Base-by-base conservation (phyloP, 1,284 basidiomycete genomes). In the Coriolopsis trogii region DNA sequence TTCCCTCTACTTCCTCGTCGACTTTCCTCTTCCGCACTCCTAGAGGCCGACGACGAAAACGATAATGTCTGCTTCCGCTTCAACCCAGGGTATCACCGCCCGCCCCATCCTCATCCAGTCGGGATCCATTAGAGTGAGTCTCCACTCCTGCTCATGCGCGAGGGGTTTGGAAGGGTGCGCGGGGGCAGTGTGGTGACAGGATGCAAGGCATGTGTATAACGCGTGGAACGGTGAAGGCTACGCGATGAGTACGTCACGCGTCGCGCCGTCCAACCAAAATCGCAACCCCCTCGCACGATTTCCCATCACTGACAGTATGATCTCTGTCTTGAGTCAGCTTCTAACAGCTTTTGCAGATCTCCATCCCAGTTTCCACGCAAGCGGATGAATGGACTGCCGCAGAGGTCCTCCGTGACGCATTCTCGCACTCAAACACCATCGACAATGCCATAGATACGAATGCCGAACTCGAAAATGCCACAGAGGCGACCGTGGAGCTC, bases 371-470 rank as follows among this genome's bases (percentile, higher is more conserved):
- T 56, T 87, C 91, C 41, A 86, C 89, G 16, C 76, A 78, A 33
- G 65, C 76, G 58, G 82, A 92, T 67, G 85, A 93, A 70, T 95
- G 93, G 93, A 90, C 93, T 64, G 81, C 85, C 45, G 92, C 92
- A 49, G 91, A 94, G 71, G 85, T 93, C 63, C 81, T 95, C 56
- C 80, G 89, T 67, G 92, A 95, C 64, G 90, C 93, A 60, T 95
- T 95, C 69, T 73, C 79, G 53, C 84, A 91, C 68, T 73, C 79
- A 49, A 81, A 89, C 65, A 74, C 77, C 43, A 75, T 76, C 64
- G 52, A 77, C 65, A 79, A 85, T 68, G 73, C 77, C 53, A 70
- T 79, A 65, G 78, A 82, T 63, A 74, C 70, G 46, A 73, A 77
- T 44, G 68, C 67, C 28, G 75, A 84, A 61, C 70, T 79, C 56